phyloP scores from a whole-genome alignment of 352 stramenopile species.

The Globisporangium takayamanum region DNA sequence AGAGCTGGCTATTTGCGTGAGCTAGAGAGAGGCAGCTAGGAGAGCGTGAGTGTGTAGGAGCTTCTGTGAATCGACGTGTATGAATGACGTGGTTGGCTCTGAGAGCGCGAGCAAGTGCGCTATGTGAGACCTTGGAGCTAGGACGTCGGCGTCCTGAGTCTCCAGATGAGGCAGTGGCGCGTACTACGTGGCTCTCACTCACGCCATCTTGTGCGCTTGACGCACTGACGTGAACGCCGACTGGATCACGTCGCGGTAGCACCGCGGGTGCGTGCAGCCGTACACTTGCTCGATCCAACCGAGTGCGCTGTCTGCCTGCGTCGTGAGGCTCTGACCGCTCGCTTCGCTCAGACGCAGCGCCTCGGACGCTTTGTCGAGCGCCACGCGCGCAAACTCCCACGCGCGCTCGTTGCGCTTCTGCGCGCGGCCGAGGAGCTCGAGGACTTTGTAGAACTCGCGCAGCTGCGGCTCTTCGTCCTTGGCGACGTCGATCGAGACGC shows the following conservation, averaged over 20 bases:
- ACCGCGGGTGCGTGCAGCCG: conserved; percentile 27
- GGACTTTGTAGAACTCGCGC: conserved; percentile 35
- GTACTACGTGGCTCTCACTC: too few relatives aligned
- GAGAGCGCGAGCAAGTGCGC: too few relatives aligned
- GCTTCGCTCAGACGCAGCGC: conserved; percentile 27
- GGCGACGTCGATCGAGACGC: conserved; percentile 26
- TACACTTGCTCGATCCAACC: conserved; percentile 26
- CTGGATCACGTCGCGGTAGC: conserved; percentile 21
- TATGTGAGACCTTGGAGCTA: too few relatives aligned
- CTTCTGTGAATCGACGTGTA: too few relatives aligned
- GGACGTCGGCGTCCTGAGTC: too few relatives aligned
- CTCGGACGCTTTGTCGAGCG: conserved; percentile 21
- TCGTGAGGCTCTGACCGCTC: conserved; percentile 23
- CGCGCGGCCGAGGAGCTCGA: conserved; percentile 25
- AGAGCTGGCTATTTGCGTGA: conserved; percentile 55
- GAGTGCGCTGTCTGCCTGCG: conserved; percentile 28
- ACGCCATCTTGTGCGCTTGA: too few relatives aligned
- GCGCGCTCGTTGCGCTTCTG: conserved; percentile 28
- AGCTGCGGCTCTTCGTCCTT: conserved; percentile 20
- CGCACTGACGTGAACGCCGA: too few relatives aligned
- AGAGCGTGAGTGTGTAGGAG: not conserved
- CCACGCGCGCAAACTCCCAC: conserved; percentile 28
- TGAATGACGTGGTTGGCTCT: too few relatives aligned
- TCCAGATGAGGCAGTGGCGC: too few relatives aligned
- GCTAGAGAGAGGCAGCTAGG: not conserved